Conservation (phyloP, 495 filamentous ascomycete species). For the Monascus purpureus region DNA sequence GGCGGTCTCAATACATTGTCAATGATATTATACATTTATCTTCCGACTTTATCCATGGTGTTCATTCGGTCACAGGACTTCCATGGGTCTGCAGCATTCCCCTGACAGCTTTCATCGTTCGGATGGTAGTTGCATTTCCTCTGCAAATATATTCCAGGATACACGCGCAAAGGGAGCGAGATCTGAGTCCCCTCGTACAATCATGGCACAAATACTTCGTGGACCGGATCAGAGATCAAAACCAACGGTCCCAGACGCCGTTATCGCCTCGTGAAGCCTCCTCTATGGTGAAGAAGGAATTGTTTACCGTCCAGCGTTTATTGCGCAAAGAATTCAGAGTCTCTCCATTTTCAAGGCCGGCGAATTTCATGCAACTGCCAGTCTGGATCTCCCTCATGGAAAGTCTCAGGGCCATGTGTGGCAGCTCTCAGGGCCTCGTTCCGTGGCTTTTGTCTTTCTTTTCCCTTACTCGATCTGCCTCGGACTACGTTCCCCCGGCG, state of each 20-base stretch:
- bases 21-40: constrained; percentile 36
- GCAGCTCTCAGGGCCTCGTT: constrained; percentile 38
- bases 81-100: constrained; percentile 65
- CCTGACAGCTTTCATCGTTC: constrained; percentile 49
- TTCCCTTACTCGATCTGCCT: constrained; percentile 1
- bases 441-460: constrained; percentile 20
- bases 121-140: constrained; percentile 43
- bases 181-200: constrained; percentile 34
- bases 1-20: constrained; percentile 20
- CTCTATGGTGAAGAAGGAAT: too few species aligned
- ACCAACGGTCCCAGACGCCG: too few species aligned
- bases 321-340: too few species aligned
- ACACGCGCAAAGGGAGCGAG: constrained; percentile 23
- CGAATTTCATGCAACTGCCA: constrained; percentile 48
- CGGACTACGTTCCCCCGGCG: constrained; percentile 8
- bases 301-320: too few species aligned
- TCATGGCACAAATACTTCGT: constrained; percentile 26
- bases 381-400: constrained; percentile 59
- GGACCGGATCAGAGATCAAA: constrained; percentile 11
- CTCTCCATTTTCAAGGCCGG: too few species aligned
- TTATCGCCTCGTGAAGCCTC: too few species aligned
- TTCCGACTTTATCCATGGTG: constrained; percentile 38
- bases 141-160: constrained; percentile 38
- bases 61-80: constrained; percentile 45
- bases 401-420: constrained; percentile 49